phyloP scores from a whole-genome alignment of 352 stramenopile genomes.

The Peronospora belbahrii region DNA sequence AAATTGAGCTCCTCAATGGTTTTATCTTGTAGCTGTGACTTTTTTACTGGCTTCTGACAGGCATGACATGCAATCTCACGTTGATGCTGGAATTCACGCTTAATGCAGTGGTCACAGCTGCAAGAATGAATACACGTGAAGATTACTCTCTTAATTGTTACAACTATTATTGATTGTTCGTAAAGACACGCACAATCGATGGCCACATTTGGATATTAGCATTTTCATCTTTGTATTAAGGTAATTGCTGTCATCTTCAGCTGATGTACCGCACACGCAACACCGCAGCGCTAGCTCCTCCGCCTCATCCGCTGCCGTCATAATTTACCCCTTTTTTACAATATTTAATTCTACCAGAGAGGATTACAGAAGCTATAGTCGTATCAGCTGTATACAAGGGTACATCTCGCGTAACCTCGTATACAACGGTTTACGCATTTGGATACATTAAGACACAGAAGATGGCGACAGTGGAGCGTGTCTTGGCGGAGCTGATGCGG shows the following conservation, averaged over 20 bases:
- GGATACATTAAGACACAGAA: neutral
- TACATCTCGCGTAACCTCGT: neutral
- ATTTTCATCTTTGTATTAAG: slow-evolving; percentile 90
- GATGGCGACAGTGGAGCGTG: slow-evolving; percentile 30
- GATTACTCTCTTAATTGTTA: slow-evolving; percentile 1
- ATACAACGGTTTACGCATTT: neutral
- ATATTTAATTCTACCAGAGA: neutral
- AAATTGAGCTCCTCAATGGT: slow-evolving; percentile 86
- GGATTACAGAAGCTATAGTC: neutral
- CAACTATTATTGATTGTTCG: neutral
- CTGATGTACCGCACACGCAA: slow-evolving; percentile 83
- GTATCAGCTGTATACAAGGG: no score
- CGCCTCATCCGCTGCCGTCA: slow-evolving; percentile 36
- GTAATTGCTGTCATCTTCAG: slow-evolving; percentile 82
- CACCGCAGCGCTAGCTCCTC: slow-evolving; percentile 77
- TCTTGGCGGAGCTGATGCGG: slow-evolving; percentile 33
- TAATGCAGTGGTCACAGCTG: slow-evolving; percentile 82
- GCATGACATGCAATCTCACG: slow-evolving; percentile 76
- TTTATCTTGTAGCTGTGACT: slow-evolving; percentile 85
- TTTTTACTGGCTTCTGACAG: slow-evolving; percentile 82
- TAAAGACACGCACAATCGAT: slow-evolving; percentile 66
- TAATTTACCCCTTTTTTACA: slow-evolving; percentile 9
- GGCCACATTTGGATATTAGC: slow-evolving; percentile 86
- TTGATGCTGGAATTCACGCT: slow-evolving; percentile 84
- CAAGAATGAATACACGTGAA: neutral